These are phyloP conservation scores for Camptophora hylomeconis DNA, from an alignment of 2,329 filamentous ascomycete species.

Conservation along the genomic window DNA sequence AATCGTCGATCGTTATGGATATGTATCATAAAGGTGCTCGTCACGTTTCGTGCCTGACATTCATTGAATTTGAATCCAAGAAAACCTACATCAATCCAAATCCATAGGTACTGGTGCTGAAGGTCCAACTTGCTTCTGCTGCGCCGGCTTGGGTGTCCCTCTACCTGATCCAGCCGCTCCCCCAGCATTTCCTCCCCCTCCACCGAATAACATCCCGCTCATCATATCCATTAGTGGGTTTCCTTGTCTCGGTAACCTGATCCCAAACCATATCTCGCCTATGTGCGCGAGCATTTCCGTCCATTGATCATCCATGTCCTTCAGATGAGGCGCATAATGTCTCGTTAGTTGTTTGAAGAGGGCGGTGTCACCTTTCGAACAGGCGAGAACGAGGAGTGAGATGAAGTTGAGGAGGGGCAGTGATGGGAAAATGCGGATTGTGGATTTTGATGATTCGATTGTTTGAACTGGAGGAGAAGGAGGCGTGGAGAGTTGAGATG, in stretches of 20 bases:
- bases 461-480: conserved; percentile 59
- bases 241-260: conserved; percentile 73
- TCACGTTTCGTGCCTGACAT: too few relatives aligned
- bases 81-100: too few relatives aligned
- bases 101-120: conserved; percentile 7
- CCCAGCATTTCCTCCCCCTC: conserved; percentile 32
- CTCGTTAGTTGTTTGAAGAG: conserved; percentile 68
- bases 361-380: conserved; percentile 66
- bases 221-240: conserved; percentile 98
- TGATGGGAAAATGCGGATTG: conserved; percentile 67
- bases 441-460: conserved; percentile 56
- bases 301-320: conserved; percentile 61
- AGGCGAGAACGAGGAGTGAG: conserved; percentile 65
- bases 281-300: conserved; percentile 71
- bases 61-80: too few relatives aligned
- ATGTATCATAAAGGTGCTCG: too few relatives aligned
- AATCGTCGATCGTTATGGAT: too few relatives aligned
- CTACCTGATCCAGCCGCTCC: conserved; percentile 24
- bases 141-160: conserved; percentile 25
- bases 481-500: conserved; percentile 45
- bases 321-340: conserved; percentile 69
- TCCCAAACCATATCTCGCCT: conserved; percentile 93
- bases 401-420: conserved; percentile 94
- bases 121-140: conserved; percentile 25
- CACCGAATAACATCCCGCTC: conserved; percentile 82